These are phyloP conservation scores for Xerocomus nothofagi DNA, from an alignment of 1,284 basidiomycete species.

Conservation along the genomic window DNA sequence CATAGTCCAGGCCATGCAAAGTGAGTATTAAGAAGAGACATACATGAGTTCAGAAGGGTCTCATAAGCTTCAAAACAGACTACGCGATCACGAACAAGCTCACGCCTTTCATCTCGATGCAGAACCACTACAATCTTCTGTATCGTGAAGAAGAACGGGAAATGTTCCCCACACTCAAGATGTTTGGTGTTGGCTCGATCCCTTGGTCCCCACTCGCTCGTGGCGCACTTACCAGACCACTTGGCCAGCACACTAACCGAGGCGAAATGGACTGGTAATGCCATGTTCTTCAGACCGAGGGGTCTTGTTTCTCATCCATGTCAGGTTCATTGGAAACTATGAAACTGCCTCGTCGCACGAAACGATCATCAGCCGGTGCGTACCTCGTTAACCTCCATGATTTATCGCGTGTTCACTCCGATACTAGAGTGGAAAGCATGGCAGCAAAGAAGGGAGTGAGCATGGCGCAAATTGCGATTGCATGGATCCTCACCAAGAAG, in stretches of 20 bases:
- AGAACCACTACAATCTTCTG: slow-evolving; percentile 48
- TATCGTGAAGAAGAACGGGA: slow-evolving; percentile 60
- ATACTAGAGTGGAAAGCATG: slow-evolving; percentile 42
- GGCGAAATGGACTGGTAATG: slow-evolving; percentile 33
- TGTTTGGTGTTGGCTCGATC: slow-evolving; percentile 42
- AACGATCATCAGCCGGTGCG: slow-evolving; percentile 34
- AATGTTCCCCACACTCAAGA: slow-evolving; percentile 49
- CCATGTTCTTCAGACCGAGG: background rate
- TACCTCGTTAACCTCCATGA: background rate
- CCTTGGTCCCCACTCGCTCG: slow-evolving; percentile 47
- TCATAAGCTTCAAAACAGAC: slow-evolving; percentile 16
- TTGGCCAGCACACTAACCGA: slow-evolving; percentile 32
- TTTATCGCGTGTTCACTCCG: slow-evolving; percentile 1
- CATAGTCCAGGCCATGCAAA: slow-evolving; percentile 39
- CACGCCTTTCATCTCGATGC: slow-evolving; percentile 60
- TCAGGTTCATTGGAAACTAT: slow-evolving; percentile 33
- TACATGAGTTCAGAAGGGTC: background rate
- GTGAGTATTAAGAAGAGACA: slow-evolving; percentile 17
- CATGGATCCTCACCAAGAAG: slow-evolving; percentile 48
- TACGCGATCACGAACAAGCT: slow-evolving; percentile 44
- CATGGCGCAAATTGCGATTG: slow-evolving; percentile 53
- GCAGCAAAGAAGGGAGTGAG: slow-evolving; percentile 42
- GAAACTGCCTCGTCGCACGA: slow-evolving; percentile 21
- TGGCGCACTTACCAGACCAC: slow-evolving; percentile 42
- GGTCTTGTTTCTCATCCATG: slow-evolving; percentile 5